Evolutionary conservation across 2,329 filamentous ascomycete genomes (phyloP).

Genomic region (Beauveria sp.): DNA sequence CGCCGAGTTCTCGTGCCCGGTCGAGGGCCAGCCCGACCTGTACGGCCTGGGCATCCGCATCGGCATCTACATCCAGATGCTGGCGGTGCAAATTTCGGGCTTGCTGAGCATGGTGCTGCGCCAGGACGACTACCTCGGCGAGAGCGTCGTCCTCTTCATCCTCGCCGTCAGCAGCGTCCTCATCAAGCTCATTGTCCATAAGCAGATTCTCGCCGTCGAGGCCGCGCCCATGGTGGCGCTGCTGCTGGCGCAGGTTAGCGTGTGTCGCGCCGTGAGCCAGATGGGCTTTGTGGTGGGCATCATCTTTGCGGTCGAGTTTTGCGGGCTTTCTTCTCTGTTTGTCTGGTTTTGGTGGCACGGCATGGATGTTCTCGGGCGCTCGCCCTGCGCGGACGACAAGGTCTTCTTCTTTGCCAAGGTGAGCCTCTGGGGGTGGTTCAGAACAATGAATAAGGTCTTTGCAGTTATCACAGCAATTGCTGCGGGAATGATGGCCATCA

Average conservation of each 20-base stretch:
- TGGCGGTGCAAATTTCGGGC: slow-evolving; percentile 18
- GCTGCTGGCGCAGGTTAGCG: slow-evolving; percentile 17
- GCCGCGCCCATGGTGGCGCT: slow-evolving; percentile 18
- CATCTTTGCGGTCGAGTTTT: slow-evolving; percentile 16
- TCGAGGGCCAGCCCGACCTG: slow-evolving; percentile 19
- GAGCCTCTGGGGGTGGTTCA: slow-evolving; percentile 20
- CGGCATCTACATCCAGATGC: slow-evolving; percentile 22
- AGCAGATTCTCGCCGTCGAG: slow-evolving; percentile 16
- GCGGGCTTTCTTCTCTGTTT: slow-evolving; percentile 14
- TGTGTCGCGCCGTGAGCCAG: slow-evolving; percentile 14
- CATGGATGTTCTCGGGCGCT: slow-evolving; percentile 16
- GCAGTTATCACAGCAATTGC: slow-evolving; percentile 14
- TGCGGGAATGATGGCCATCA: slow-evolving; percentile 7
- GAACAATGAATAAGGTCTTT: slow-evolving; percentile 19
- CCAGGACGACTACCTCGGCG: slow-evolving; percentile 16
- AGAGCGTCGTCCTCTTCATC: slow-evolving; percentile 18
- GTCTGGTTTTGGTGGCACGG: slow-evolving; percentile 20
- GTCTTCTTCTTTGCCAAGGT: slow-evolving; percentile 23
- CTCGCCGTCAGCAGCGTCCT: slow-evolving; percentile 17
- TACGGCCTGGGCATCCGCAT: slow-evolving; percentile 23
- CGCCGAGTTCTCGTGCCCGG: slow-evolving; percentile 9
- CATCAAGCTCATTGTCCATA: slow-evolving; percentile 10
- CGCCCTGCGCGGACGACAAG: slow-evolving; percentile 17
- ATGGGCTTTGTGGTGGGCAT: slow-evolving; percentile 12
- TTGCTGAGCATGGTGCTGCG: slow-evolving; percentile 14